Conservation (phyloP, 768 basidiomycete species). For the Clitopilus hobsonii region DNA sequence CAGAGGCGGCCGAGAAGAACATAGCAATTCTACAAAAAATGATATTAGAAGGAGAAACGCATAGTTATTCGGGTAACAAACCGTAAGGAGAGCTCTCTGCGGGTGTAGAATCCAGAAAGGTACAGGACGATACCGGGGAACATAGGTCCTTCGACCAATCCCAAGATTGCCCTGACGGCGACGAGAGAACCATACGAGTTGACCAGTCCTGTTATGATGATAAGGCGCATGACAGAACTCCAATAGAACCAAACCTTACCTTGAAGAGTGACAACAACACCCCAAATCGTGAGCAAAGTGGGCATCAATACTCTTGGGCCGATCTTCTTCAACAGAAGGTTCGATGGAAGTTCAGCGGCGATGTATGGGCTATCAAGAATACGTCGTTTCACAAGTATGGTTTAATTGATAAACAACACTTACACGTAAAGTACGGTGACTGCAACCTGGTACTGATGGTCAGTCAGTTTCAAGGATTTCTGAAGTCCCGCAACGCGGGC, state of each 20-base stretch:
- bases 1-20: conserved; percentile 76
- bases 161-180: conserved; percentile 67
- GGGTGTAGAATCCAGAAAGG: conserved; percentile 48
- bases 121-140: conserved; percentile 66
- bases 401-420: not conserved
- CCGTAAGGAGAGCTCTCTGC: conserved; percentile 17
- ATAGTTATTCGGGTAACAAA: conserved; percentile 8
- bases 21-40: conserved; percentile 72
- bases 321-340: conserved; percentile 32
- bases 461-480: conserved; percentile 32
- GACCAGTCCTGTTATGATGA: conserved; percentile 49
- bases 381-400: conserved; percentile 13
- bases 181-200: conserved; percentile 42
- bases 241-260: conserved; percentile 25
- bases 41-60: conserved; percentile 50
- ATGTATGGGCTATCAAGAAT: conserved; percentile 33
- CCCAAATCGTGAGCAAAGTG: conserved; percentile 44
- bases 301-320: conserved; percentile 49
- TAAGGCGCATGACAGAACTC: no score
- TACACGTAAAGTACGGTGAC: conserved; percentile 21
- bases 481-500: conserved; percentile 46
- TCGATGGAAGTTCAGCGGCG: conserved; percentile 43
- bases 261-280: conserved; percentile 43
- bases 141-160: conserved; percentile 69
- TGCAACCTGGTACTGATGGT: conserved; percentile 31